These are phyloP conservation scores for Colletotrichum godetiae DNA, from an alignment of 2,329 filamentous ascomycete genomes.

Conservation along the genomic window DNA sequence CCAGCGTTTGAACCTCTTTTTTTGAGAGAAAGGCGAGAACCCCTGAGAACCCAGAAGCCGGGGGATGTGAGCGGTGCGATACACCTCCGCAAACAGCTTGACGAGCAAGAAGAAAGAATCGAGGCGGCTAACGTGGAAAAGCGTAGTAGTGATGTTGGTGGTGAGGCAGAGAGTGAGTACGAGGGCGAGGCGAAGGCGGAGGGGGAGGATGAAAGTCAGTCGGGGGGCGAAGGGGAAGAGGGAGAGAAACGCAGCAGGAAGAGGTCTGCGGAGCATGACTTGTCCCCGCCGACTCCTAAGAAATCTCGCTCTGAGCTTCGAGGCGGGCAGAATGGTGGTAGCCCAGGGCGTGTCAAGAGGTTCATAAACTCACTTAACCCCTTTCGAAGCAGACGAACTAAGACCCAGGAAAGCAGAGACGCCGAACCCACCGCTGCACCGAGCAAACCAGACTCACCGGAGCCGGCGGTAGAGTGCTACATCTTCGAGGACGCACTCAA, in stretches of 20 bases:
- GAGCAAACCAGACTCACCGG: not conserved
- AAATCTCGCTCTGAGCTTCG: not conserved
- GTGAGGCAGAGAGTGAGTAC: not conserved
- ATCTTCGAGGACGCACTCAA: not conserved
- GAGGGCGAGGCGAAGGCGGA: not conserved
- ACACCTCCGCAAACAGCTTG: not conserved
- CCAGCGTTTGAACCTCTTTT: constrained; percentile 12
- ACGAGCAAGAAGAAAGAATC: constrained; percentile 1
- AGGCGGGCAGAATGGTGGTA: not conserved
- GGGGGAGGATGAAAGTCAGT: not conserved
- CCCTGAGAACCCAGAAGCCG: not conserved
- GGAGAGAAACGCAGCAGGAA: not conserved
- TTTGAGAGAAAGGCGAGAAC: not conserved
- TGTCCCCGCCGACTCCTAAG: not conserved
- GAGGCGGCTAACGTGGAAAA: not conserved
- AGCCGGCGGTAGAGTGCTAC: not conserved
- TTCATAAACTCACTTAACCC: not conserved
- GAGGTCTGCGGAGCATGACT: not conserved
- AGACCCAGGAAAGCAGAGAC: not conserved
- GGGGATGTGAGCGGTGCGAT: constrained; percentile 8
- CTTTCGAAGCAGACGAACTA: not conserved
- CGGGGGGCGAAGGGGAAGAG: not conserved
- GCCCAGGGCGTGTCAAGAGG: not conserved
- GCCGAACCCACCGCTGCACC: not conserved
- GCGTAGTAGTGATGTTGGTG: not conserved